Percentiles rank a stretch among this genome's conserved stretches.
These are phyloP conservation scores for Alternaria sp. DNA, from an alignment of 2,329 filamentous ascomycete species.

Conservation along the genomic window DNA sequence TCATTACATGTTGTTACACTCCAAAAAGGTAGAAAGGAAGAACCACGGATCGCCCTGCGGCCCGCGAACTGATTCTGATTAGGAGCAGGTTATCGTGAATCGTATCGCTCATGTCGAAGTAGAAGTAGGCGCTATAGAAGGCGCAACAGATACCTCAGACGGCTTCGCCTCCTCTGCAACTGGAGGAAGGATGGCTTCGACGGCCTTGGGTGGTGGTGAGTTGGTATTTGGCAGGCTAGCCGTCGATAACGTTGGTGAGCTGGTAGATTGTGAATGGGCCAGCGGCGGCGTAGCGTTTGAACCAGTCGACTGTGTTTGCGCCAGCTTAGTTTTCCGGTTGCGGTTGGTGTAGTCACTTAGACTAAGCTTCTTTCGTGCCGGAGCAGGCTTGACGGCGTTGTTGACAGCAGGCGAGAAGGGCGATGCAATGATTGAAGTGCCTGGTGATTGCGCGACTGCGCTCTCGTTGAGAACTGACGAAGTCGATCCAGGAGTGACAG, in stretches of 20 bases:
- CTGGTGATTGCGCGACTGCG: conserved; percentile 44
- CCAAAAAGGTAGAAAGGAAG: conserved; percentile 27
- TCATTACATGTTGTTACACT: conserved; percentile 51
- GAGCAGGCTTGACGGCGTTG: conserved; percentile 54
- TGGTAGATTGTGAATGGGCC: conserved; percentile 37
- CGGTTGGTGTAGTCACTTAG: conserved; percentile 61
- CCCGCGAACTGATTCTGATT: conserved; percentile 26
- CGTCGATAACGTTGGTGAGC: conserved; percentile 45
- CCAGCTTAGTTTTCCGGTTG: conserved; percentile 54
- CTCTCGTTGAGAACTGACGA: conserved; percentile 30
- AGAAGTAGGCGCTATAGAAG: conserved; percentile 26
- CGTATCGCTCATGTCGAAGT: conserved; percentile 37
- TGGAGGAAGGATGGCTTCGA: conserved; percentile 37
- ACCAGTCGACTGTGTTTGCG: conserved; percentile 40
- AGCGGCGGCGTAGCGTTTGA: conserved; percentile 36
- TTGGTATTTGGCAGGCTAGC: conserved; percentile 42
- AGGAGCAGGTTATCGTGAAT: conserved; percentile 38
- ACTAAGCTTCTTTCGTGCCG: conserved; percentile 60
- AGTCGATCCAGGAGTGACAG: conserved; percentile 39
- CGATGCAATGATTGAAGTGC: conserved; percentile 32
- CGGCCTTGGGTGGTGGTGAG: conserved; percentile 41
- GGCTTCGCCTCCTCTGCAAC: conserved; percentile 41
- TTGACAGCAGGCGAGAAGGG: conserved; percentile 53
- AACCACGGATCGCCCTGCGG: conserved; percentile 31
- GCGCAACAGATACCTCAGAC: conserved; percentile 19